Percentiles rank a stretch among this genome's conserved stretches.
Evolutionary conservation across 371 early-diverging fungal genomes (phyloP).

Genomic region (Actinomortierella wolfii): DNA sequence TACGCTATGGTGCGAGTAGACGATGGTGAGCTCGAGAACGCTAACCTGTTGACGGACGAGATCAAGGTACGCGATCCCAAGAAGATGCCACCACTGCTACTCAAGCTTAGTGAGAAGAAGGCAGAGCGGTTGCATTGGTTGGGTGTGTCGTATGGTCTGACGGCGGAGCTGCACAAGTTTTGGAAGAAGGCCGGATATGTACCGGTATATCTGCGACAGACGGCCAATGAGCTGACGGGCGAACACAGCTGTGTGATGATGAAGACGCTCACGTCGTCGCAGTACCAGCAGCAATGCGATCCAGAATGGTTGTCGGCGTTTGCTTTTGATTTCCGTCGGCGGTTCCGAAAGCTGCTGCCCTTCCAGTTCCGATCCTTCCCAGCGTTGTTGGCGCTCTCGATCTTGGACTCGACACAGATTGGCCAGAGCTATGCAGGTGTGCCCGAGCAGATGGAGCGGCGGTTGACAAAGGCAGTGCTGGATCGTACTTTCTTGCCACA

Average conservation of each 20-base stretch:
- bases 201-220: slow-evolving; percentile 97
- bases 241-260: slow-evolving; percentile 98
- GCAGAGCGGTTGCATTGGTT: slow-evolving; percentile 90
- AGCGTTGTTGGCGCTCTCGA: slow-evolving; percentile 78
- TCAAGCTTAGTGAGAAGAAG: slow-evolving; percentile 80
- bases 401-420: slow-evolving; percentile 75
- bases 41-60: slow-evolving; percentile 75
- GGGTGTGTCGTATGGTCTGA: slow-evolving; percentile 97
- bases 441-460: slow-evolving; percentile 28
- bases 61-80: slow-evolving; percentile 85
- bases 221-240: slow-evolving; percentile 96
- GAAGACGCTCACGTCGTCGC: slow-evolving; percentile 66
- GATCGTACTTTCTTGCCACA: slow-evolving; percentile 74
- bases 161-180: slow-evolving; percentile 90
- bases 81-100: slow-evolving; percentile 89
- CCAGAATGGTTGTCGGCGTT: slow-evolving; percentile 79
- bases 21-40: slow-evolving; percentile 65
- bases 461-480: slow-evolving; percentile 58
- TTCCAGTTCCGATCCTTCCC: slow-evolving; percentile 90
- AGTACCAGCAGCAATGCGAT: slow-evolving; percentile 56
- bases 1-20: slow-evolving; percentile 55
- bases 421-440: slow-evolving; percentile 38
- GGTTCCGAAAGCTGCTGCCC: slow-evolving; percentile 85
- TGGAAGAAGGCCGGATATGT: slow-evolving; percentile 94
- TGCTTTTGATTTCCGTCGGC: slow-evolving; percentile 85